A percentile compares a stretch with the other conserved stretches of the same genome.
phyloP scores from a whole-genome alignment of 305 asterid species.

The Salvia sclarea region DNA sequence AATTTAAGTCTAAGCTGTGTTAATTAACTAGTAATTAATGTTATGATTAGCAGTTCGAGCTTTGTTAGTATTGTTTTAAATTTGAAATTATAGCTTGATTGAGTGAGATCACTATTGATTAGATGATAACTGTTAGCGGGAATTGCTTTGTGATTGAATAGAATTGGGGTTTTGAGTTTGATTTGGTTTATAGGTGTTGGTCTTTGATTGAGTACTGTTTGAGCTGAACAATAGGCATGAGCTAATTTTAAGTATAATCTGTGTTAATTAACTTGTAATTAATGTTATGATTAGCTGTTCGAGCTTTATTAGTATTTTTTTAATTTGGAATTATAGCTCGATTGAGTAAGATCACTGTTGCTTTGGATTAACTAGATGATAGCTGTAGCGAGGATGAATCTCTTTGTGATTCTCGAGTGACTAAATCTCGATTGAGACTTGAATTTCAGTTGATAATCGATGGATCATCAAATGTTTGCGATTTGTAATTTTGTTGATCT shows the following conservation, averaged over 20 bases:
- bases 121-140: neutral
- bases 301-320: neutral
- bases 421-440: neutral
- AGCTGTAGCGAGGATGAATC: neutral
- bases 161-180: neutral
- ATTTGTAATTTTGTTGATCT: neutral
- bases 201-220: neutral
- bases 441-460: neutral
- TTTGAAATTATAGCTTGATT: neutral
- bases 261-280: neutral
- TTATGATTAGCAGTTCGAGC: neutral
- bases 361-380: neutral
- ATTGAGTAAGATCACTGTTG: neutral
- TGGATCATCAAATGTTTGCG: neutral
- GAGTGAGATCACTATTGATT: neutral
- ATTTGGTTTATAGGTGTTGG: neutral
- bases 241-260: neutral
- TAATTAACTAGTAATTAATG: neutral
- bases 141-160: neutral
- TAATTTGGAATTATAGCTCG: neutral
- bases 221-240: neutral
- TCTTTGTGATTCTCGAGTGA: neutral
- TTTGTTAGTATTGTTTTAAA: neutral
- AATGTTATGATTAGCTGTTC: neutral
- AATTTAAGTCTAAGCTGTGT: neutral